Evolutionary conservation across 169 alveolate genomes (phyloP).

Genomic region (Eimeria praecox): DNA sequence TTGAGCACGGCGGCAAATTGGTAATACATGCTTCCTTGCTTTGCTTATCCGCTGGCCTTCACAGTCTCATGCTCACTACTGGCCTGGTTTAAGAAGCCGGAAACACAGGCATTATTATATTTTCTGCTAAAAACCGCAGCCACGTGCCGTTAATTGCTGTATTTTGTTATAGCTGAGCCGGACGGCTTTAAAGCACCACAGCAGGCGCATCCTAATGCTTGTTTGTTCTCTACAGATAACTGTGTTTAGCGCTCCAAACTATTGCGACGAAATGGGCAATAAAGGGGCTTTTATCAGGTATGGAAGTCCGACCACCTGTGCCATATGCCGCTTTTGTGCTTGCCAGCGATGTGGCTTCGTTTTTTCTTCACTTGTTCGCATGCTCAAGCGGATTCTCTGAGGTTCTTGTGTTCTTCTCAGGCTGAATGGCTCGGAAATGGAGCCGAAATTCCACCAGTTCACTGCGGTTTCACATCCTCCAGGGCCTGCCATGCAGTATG

Average conservation of each 20-base stretch:
- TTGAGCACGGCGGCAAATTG: slow-evolving; percentile 97
- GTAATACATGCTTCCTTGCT: slow-evolving; percentile 7
- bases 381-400: neutral
- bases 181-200: neutral
- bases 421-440: slow-evolving; percentile 94
- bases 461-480: slow-evolving; percentile 97
- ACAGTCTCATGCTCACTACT: neutral
- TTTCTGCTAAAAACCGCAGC: no score
- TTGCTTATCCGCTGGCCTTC: neutral
- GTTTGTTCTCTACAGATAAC: slow-evolving; percentile 90
- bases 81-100: neutral
- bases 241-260: slow-evolving; percentile 99
- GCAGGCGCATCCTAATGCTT: neutral
- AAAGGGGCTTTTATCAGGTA: slow-evolving; percentile 91
- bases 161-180: no score
- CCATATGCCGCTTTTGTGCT: no score
- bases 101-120: neutral
- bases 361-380: neutral
- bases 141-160: no score
- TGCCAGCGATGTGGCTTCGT: neutral
- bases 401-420: slow-evolving; percentile 56
- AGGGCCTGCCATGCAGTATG: slow-evolving; percentile 96
- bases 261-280: slow-evolving; percentile 99
- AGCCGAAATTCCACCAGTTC: slow-evolving; percentile 94
- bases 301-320: neutral